Evolutionary conservation across 2,329 filamentous ascomycete species (phyloP).

Genomic region (Stagonosporopsis rhizophila): DNA sequence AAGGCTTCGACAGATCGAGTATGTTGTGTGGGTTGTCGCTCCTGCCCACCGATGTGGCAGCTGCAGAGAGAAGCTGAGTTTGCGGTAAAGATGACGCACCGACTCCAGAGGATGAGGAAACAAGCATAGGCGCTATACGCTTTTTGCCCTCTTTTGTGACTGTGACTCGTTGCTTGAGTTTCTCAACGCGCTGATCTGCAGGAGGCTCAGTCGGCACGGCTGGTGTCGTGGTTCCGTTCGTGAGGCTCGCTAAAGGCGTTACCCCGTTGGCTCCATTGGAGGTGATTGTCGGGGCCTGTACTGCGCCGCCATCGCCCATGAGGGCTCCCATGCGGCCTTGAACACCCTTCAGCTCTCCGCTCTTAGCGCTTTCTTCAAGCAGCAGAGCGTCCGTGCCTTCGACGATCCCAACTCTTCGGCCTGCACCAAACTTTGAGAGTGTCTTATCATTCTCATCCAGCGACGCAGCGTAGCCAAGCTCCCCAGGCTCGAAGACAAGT

Average conservation of each 20-base stretch:
- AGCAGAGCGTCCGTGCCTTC: constrained; percentile 90
- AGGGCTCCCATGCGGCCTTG: constrained; percentile 98
- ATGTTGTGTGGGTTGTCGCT: constrained; percentile 80
- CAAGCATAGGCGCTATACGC: constrained; percentile 86
- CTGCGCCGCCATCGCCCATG: constrained; percentile 77
- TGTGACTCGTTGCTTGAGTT: constrained; percentile 88
- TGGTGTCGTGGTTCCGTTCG: constrained; percentile 55
- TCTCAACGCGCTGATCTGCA: constrained; percentile 66
- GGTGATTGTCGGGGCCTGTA: constrained; percentile 60
- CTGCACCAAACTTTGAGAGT: constrained; percentile 89
- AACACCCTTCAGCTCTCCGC: constrained; percentile 84
- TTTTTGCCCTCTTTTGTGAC: constrained; percentile 98
- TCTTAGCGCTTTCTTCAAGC: constrained; percentile 90
- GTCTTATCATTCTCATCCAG: constrained; percentile 91
- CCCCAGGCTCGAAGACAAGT: constrained; percentile 81
- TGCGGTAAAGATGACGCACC: constrained; percentile 89
- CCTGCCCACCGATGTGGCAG: constrained; percentile 65
- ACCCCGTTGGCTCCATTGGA: constrained; percentile 61
- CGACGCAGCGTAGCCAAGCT: constrained; percentile 87
- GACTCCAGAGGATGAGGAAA: constrained; percentile 82
- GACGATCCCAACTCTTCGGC: constrained; percentile 86
- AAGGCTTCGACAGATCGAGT: constrained; percentile 90
- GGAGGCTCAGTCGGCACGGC: constrained; percentile 42
- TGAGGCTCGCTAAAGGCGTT: constrained; percentile 31
- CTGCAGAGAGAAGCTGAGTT: constrained; percentile 82